Evolutionary conservation across 495 filamentous ascomycete genomes (phyloP).

Genomic region (Pseudoneurospora amorphoporcata): DNA sequence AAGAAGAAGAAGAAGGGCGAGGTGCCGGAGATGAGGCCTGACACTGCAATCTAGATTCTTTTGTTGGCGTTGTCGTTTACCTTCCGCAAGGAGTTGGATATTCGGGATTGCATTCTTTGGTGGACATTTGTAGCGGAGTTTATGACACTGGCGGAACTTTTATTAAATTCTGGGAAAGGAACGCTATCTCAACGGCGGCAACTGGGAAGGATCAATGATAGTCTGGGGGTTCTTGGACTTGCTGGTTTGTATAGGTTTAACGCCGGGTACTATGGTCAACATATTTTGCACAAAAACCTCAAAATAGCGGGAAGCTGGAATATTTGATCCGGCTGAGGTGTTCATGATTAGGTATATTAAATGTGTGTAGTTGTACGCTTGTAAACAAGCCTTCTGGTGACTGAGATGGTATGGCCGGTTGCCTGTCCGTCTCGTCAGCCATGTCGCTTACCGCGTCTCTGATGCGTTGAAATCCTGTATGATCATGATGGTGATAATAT

Average conservation of each 20-base stretch:
- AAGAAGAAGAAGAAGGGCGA: background rate
- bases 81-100: too few species aligned
- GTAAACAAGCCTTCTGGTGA: background rate
- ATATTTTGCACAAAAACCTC: background rate
- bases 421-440: background rate
- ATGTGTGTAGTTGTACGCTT: background rate
- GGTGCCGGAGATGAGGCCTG: background rate
- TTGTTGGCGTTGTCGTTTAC: too few species aligned
- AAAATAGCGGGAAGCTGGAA: background rate
- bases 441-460: background rate
- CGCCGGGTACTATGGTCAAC: background rate
- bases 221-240: background rate
- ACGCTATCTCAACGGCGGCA: background rate
- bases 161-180: background rate
- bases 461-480: background rate
- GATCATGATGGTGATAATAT: background rate
- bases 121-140: background rate
- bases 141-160: background rate
- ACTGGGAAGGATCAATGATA: background rate
- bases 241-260: background rate
- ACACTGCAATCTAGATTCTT: background rate
- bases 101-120: background rate
- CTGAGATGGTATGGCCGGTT: background rate
- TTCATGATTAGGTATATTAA: background rate
- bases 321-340: background rate